Base-by-base conservation (phyloP, 148 eudicot species). In the Pouteria glomerata region DNA sequence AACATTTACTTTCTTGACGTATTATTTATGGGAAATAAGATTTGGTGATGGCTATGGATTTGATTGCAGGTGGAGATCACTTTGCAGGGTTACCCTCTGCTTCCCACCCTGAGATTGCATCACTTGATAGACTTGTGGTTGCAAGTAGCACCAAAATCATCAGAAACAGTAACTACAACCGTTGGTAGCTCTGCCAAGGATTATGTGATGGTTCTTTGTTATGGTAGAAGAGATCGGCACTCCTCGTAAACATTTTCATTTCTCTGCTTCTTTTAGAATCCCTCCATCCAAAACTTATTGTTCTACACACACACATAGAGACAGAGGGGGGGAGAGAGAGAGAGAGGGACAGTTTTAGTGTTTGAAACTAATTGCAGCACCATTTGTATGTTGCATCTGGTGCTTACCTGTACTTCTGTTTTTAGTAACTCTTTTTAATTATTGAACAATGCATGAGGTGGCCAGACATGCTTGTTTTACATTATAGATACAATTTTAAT, bases 141-240 rank as follows among this genome's bases (percentile, higher is more conserved):
- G 2, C 66, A 34, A 12, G 47, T 39, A 33, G 55, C 39, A 19
- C 57, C 58, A 18, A 57, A 14, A 1, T 47, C 67, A 1, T 47
- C 67, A 4, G 66, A 45, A 29, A 47, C 0, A 19, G 13, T 45
- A 1, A 41, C 30, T 30, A 26, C 72, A 4, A 2, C 45, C 0
- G 73, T 68, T 23, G 77, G 77, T 50, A 34, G 71, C 67, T 68
- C 66, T 0, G 77, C 66, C 8, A n/a, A 58, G 57, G 73, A 74
- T 8, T 74, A 23, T 45, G 72, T 74, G 16, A 74, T 74, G 77
- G 66, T 57, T 35, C 50, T 74, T 13, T 15, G 64, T 26, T 82
- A 82, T 79, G 80, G 71, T 57, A 72, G 80, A 33, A 78, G 60
- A 52, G 11, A 23, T 33, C 65, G 39, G 10, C 69, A n/a, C n/a